These are phyloP conservation scores for Stentor roeselii DNA, from an alignment of 73 alveolate species.

Conservation along the genomic window DNA sequence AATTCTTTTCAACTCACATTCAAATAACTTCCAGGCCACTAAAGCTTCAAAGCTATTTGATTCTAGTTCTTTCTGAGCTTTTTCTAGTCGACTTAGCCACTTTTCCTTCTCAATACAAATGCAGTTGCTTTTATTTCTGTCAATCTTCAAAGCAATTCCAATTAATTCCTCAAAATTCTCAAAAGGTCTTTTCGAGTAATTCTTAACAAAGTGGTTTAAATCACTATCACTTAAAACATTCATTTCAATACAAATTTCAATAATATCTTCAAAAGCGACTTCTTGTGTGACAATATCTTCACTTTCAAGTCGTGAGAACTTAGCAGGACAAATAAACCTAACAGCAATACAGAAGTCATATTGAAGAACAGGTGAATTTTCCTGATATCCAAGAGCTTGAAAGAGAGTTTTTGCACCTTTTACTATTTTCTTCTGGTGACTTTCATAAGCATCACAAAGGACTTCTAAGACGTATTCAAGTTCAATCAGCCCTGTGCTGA, in stretches of 20 bases:
- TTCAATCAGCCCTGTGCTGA: not conserved
- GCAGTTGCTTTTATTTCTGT: not conserved
- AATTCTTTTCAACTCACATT: not conserved
- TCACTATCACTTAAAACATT: not conserved
- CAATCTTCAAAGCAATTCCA: not conserved
- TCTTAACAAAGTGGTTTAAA: not conserved
- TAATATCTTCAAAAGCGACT: not conserved
- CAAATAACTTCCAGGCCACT: not conserved
- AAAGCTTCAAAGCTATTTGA: not conserved
- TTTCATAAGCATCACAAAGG: conserved; percentile 14
- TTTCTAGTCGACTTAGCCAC: not conserved
- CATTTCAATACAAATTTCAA: not conserved
- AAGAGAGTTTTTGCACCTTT: not conserved
- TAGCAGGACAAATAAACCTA: not conserved
- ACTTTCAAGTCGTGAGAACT: not conserved
- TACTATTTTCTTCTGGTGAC: not conserved
- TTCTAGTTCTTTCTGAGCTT: not conserved
- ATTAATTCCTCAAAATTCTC: not conserved
- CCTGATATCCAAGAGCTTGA: not conserved
- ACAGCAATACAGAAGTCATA: not conserved
- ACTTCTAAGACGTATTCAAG: not conserved
- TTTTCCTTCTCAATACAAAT: not conserved
- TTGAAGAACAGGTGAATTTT: not conserved
- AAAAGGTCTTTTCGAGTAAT: not conserved
- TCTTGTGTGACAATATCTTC: conserved; percentile 1